Percentiles rank a stretch among this genome's conserved stretches.
Conservation (phyloP, 1,284 basidiomycete genomes). For the Sphaerobolus stellatus region DNA sequence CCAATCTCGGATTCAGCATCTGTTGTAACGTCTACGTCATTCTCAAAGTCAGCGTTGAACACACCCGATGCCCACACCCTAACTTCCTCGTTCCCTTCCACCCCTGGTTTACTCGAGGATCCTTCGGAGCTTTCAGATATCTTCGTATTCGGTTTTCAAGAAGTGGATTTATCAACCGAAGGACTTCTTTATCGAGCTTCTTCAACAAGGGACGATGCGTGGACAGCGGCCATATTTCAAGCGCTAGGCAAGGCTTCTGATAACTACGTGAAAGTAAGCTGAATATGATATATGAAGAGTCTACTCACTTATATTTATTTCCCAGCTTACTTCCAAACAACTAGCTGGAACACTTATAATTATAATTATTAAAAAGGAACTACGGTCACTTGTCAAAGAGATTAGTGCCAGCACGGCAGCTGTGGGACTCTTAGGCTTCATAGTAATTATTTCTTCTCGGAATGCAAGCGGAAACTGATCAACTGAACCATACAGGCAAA, state of each 20-base stretch:
- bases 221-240: slow-evolving; percentile 62
- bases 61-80: neutral
- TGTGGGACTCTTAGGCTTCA: slow-evolving; percentile 69
- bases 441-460: slow-evolving; percentile 46
- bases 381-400: slow-evolving; percentile 51
- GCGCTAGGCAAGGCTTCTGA: slow-evolving; percentile 65
- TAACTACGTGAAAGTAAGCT: slow-evolving; percentile 61
- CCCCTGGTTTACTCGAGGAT: neutral
- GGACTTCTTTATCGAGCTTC: slow-evolving; percentile 63
- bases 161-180: slow-evolving; percentile 72
- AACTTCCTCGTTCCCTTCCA: neutral
- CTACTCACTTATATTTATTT: neutral
- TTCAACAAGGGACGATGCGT: slow-evolving; percentile 63
- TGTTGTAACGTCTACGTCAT: too few relatives aligned
- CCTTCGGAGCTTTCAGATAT: slow-evolving; percentile 48
- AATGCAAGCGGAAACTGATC: neutral
- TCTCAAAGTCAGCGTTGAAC: too few relatives aligned
- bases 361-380: slow-evolving; percentile 55
- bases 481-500: slow-evolving; percentile 55
- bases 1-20: neutral
- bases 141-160: slow-evolving; percentile 71
- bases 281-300: neutral
- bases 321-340: slow-evolving; percentile 67
- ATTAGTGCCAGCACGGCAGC: slow-evolving; percentile 53
- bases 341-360: slow-evolving; percentile 76